These are phyloP conservation scores for Penicillium alfredii DNA, from an alignment of 495 filamentous ascomycete genomes.

Conservation along the genomic window DNA sequence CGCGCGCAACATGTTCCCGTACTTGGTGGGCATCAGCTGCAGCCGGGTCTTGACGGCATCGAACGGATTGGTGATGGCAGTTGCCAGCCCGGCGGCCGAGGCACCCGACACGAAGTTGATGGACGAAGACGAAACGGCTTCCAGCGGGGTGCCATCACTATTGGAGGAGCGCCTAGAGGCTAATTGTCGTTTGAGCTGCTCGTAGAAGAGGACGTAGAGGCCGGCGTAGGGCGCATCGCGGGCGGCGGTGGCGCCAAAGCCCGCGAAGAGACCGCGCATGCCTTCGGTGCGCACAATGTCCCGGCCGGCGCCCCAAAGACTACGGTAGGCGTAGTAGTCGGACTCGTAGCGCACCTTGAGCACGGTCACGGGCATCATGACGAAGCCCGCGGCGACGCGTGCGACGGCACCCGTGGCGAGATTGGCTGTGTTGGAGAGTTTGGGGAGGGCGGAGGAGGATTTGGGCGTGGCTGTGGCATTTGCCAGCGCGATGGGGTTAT, in stretches of 20 bases:
- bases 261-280: slow-evolving; percentile 79
- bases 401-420: slow-evolving; percentile 78
- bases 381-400: slow-evolving; percentile 74
- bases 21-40: slow-evolving; percentile 79
- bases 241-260: slow-evolving; percentile 89
- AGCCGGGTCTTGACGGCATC: slow-evolving; percentile 94
- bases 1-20: slow-evolving; percentile 80
- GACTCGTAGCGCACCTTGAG: slow-evolving; percentile 96
- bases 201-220: slow-evolving; percentile 91
- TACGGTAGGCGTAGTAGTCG: slow-evolving; percentile 76
- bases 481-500: slow-evolving; percentile 19
- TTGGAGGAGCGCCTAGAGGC: slow-evolving; percentile 18
- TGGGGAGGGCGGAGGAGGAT: slow-evolving; percentile 71
- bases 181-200: slow-evolving; percentile 71
- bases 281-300: slow-evolving; percentile 75
- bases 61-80: slow-evolving; percentile 88
- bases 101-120: slow-evolving; percentile 84
- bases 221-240: slow-evolving; percentile 94
- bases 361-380: slow-evolving; percentile 95
- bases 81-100: slow-evolving; percentile 73
- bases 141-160: slow-evolving; percentile 11
- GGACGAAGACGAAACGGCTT: slow-evolving; percentile 47
- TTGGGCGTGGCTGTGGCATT: slow-evolving; percentile 13
- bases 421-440: slow-evolving; percentile 80
- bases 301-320: slow-evolving; percentile 60